These are phyloP conservation scores for Gamsiella multidivaricata DNA, from an alignment of 192 early-diverging fungal genomes.

Conservation along the genomic window DNA sequence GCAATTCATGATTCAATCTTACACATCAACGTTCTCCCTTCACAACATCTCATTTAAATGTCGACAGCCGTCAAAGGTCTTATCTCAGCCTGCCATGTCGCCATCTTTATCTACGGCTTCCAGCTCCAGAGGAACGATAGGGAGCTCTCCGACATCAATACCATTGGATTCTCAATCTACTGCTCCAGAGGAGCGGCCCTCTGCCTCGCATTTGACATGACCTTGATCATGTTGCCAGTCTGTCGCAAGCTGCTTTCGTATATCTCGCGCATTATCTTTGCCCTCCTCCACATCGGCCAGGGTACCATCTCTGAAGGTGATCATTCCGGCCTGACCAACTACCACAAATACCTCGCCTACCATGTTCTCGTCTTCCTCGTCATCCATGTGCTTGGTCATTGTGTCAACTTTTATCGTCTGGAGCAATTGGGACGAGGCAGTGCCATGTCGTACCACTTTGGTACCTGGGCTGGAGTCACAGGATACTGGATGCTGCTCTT, in stretches of 20 bases:
- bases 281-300: constrained; percentile 26
- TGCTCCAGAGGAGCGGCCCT: constrained; percentile 69
- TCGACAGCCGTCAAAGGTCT: constrained; percentile 7
- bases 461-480: constrained; percentile 66
- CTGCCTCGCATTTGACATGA: constrained; percentile 63
- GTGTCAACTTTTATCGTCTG: constrained; percentile 63
- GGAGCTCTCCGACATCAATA: constrained; percentile 61
- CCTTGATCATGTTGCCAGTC: constrained; percentile 66
- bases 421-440: constrained; percentile 29
- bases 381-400: constrained; percentile 71
- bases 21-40: constrained; percentile 5
- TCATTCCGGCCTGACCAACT: constrained; percentile 31
- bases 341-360: constrained; percentile 60
- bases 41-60: constrained; percentile 10
- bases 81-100: constrained; percentile 51
- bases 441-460: constrained; percentile 50
- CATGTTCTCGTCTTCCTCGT: constrained; percentile 67
- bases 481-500: constrained; percentile 74
- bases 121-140: constrained; percentile 60
- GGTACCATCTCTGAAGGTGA: constrained; percentile 42
- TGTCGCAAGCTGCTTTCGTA: constrained; percentile 57
- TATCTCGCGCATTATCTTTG: constrained; percentile 19
- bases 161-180: constrained; percentile 61
- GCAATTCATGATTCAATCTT: too few species aligned
- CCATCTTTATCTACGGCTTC: constrained; percentile 63